Base-by-base conservation (phyloP, 164 flowering plant genomes). In the Sextonia rubra region DNA sequence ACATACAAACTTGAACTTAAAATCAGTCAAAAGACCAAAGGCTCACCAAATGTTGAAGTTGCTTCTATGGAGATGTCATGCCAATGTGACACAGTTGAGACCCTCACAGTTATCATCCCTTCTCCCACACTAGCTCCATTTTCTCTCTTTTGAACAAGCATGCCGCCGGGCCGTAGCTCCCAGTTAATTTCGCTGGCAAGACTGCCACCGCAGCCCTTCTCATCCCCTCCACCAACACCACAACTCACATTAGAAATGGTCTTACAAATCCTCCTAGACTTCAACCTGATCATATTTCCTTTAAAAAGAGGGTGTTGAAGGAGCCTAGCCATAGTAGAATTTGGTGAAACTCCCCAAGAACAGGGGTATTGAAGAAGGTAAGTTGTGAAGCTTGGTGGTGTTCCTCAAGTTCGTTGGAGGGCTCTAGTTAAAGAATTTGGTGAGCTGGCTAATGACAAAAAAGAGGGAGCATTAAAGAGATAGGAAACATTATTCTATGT, bases 101-200 rank as follows among this genome's bases (percentile, higher is more conserved):
- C 88, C 75, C 83, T 85, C 14, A 93, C 66, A 26, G 77, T 82
- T 77, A 93, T 89, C 71, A 81, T 47, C 24, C 30, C 83, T 49
- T 82, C 89, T 15, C 82, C 88, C 0, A 7, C 74, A 23, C 76
- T 78, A 3, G 47, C 78, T 25, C 77, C 83, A 56, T 66, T 67
- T 56, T 86, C 90, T 79, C 98, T 86, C 82, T 85, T 93, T 68
- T 93, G 98, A 71, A 93, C 98, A 70, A 93, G 90, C 97, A 93
- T 91, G 2, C 98, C 94, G 0, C 98, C 98, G 0, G 98, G 98
- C 73, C 97, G 72, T 14, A 91, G 73, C 32, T 93, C 98, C 98
- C 98, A 93, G 69, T 90, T 83, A 65, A 88, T 87, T 58, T 89
- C 92, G 8, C 75, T 76, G 47, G 25, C 70, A 20, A 25, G 5